phyloP scores from a whole-genome alignment of 164 flowering plant genomes.

The Vitis rotundifolia region DNA sequence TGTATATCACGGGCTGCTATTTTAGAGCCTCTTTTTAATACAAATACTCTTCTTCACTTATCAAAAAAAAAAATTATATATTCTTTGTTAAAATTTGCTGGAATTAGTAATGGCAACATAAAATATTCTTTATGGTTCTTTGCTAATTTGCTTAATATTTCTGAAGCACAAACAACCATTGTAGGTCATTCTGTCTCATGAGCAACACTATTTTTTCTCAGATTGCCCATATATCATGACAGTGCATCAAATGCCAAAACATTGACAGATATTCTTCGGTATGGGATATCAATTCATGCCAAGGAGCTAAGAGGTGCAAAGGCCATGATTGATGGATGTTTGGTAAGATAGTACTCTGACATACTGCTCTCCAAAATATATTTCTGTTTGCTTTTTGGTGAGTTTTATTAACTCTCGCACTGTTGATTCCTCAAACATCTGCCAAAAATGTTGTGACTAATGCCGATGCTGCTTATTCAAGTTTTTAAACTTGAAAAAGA shows the following conservation, averaged over 20 bases:
- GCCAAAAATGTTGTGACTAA: too few relatives aligned
- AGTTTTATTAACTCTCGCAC: not conserved
- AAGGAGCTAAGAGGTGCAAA: conserved; percentile 60
- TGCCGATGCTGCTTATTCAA: too few relatives aligned
- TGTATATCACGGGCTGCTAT: too few relatives aligned
- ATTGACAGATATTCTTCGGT: conserved; percentile 46
- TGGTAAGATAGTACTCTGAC: conserved; percentile 44
- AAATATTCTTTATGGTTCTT: too few relatives aligned
- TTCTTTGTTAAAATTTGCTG: too few relatives aligned
- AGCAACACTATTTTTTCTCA: conserved; percentile 26
- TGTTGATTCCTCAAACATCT: too few relatives aligned
- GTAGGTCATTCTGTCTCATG: conserved; percentile 1
- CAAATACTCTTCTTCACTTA: too few relatives aligned
- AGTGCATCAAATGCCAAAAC: conserved; percentile 37
- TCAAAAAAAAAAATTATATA: too few relatives aligned
- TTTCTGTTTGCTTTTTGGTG: not conserved
- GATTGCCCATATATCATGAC: conserved; percentile 59
- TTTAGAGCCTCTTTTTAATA: too few relatives aligned
- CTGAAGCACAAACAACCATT: not conserved
- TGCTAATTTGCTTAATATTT: too few relatives aligned
- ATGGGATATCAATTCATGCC: conserved; percentile 54
- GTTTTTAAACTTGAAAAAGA: too few relatives aligned
- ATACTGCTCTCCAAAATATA: not conserved
- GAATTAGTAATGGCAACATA: too few relatives aligned
- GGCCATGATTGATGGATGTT: conserved; percentile 68